Evolutionary conservation across 2,329 filamentous ascomycete genomes (phyloP), one percentile per base, ranked within the genome.

Genomic region (Graphilbum ipis-grandicollis): DNA sequence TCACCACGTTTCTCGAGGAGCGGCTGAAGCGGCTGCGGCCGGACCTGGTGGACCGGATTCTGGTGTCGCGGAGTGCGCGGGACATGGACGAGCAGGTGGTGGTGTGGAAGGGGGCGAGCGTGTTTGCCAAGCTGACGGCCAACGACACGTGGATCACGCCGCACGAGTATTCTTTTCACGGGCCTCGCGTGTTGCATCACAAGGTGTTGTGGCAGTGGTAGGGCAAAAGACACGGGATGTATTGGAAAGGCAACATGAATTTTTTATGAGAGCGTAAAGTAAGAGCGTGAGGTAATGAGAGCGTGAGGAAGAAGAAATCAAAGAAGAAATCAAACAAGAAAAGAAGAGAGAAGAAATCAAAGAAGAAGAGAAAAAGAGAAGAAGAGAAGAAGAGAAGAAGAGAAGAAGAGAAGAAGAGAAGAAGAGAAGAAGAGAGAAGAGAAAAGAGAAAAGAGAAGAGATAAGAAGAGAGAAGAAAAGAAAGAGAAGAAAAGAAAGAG

Each of bases 81-180:
- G 90, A 98, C 48, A 79, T 98, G 62, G 90, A 98, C 57, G 84
- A 90, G 41, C 85, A 94, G 57, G 86, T 96, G n/a, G 80, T 96
- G 37, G 77, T 79, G 9, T 98, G 90, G 90, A 98, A 98, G 66
- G 90, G 90, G 4, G 90, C 83, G 1, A 93, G 85, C 52, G 86
- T 98, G 14, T 98, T 94, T 63, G 86, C 84, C 3, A 85, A 93
- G 59, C 61, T 96, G 47, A 71, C 76, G 33, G 86, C 84, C 14
- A 96, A 96, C 57, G 90, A 98, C 55, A 90, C 80, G 49, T 98
- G 90, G 90, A 83, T 96, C 50, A 79, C 78, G 13, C 71, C 74
- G 33, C 66, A 79, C 48, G 88, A 96, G 63, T 94, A 88, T 57
- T 85, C 94, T 59, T 71, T 83, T 41, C 54, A 94, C 37, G 88